Base-by-base conservation (phyloP, 805 yeast species). In the Zygotorulaspora chibaensis region DNA sequence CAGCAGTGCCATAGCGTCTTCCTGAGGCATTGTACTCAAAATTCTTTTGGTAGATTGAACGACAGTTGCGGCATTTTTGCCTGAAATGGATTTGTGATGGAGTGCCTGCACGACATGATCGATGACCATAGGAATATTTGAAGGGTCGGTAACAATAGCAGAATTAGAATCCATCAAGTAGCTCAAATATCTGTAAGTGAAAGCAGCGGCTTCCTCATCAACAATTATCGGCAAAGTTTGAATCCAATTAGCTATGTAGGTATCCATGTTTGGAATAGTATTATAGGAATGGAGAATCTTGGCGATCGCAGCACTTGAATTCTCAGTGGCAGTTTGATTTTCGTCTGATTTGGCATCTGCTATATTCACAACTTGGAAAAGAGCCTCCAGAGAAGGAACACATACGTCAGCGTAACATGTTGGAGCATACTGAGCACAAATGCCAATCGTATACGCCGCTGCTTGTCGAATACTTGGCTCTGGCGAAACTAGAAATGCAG, bases 191-290 rank as follows among this genome's bases (percentile, higher is more conserved):
- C 76, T 73, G 68, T 88, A 93, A 15, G 87, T 81, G 64, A 76
- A 87, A 12, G 88, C 81, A 3, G 97, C 97, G 3, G 95, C 95
- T 54, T 86, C 93, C 35, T 81, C 84, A 63, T 93, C 97, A 55
- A 80, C 84, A 17, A 81, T 67, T 35, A 91, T 77, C 17, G 98
- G 99, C 54, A 93, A 76, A 9, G 87, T 75, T 50, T 76, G 75
- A 43, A 93, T 70, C 98, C 98, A 93, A 49, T 77, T 83, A 26
- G 73, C 76, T 40, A 87, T 70, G 20, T 86, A 77, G 20, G 76
- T 72, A 51, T 84, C 79, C 46, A 80, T 67, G 59, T 81, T 78
- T 26, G 89, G 82, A 40, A 87, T 71, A 4, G 74, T 57, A n/a
- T 83, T 81, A 56, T 74, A 81, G 12, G 79, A 67, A 51, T 82